Conservation (phyloP, 495 filamentous ascomycete genomes). For the Cercophora sp. region DNA sequence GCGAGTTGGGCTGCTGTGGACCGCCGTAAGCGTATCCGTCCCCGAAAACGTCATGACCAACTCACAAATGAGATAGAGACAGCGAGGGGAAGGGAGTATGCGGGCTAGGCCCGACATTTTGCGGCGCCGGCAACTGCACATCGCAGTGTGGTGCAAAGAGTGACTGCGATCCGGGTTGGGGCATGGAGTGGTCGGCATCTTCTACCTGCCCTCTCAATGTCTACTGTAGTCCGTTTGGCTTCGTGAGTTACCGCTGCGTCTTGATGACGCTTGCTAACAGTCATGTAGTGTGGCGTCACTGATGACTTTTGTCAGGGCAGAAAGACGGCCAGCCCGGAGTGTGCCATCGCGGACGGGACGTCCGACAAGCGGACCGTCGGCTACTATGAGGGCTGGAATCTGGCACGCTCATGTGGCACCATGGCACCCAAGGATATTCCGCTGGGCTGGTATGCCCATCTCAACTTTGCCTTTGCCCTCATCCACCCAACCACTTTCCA, state of each 20-base stretch:
- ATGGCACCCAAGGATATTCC: conserved; percentile 13
- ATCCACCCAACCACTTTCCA: conserved; percentile 10
- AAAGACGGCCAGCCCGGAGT: background rate
- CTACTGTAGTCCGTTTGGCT: conserved; percentile 24
- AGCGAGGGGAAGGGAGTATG: conserved; percentile 9
- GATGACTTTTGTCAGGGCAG: conserved; percentile 17
- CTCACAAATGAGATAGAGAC: too few species aligned
- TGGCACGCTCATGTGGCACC: conserved; percentile 14
- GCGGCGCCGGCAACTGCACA: conserved; percentile 15
- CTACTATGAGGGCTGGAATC: conserved; percentile 23
- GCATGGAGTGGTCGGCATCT: conserved; percentile 8
- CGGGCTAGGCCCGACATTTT: conserved; percentile 16
- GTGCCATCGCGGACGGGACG: background rate
- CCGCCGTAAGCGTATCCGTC: conserved; percentile 8
- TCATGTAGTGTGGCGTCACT: conserved; percentile 28
- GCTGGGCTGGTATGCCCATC: conserved; percentile 14
- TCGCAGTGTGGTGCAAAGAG: conserved; percentile 14
- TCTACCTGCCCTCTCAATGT: conserved; percentile 20
- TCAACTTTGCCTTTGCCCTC: conserved; percentile 20
- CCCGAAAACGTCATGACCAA: too few species aligned
- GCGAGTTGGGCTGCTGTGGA: conserved; percentile 18
- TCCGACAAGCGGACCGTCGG: conserved; percentile 12
- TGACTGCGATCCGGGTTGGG: conserved; percentile 24
- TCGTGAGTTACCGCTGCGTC: too few species aligned
- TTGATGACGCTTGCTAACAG: too few species aligned